Percentiles rank a stretch among this genome's conserved stretches.
Evolutionary conservation across 2,329 filamentous ascomycete genomes (phyloP).

Genomic region (Geosmithia putterillii): DNA sequence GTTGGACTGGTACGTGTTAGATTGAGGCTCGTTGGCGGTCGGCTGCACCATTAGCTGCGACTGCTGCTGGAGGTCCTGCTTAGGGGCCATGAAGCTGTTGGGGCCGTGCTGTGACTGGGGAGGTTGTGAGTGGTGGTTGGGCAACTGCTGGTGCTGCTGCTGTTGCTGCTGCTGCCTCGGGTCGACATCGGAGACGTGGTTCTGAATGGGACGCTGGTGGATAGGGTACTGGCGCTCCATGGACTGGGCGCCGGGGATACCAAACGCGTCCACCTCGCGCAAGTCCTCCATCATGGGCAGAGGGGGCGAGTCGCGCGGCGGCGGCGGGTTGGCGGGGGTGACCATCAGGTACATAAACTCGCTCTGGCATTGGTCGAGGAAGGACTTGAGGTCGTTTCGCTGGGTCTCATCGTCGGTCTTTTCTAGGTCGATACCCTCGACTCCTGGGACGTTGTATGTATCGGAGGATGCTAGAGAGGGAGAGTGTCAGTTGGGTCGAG

Average conservation of each 20-base stretch:
- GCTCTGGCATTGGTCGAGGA: constrained; percentile 51
- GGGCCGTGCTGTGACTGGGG: constrained; percentile 31
- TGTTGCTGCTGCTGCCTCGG: constrained; percentile 35
- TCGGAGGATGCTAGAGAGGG: constrained; percentile 24
- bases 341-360: constrained; percentile 60
- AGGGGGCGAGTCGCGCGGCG: constrained; percentile 50
- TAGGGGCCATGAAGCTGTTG: constrained; percentile 18
- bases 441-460: constrained; percentile 27
- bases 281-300: constrained; percentile 47
- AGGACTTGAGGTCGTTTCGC: constrained; percentile 42
- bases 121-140: constrained; percentile 38
- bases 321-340: constrained; percentile 51
- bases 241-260: constrained; percentile 28
- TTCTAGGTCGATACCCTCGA: constrained; percentile 33
- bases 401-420: constrained; percentile 36
- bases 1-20: constrained; percentile 24
- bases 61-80: constrained; percentile 27
- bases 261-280: constrained; percentile 40
- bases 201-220: constrained; percentile 34
- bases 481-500: neutral
- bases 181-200: constrained; percentile 42
- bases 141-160: constrained; percentile 37
- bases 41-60: constrained; percentile 35
- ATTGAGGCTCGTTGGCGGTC: constrained; percentile 31
- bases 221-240: constrained; percentile 26